A percentile compares a stretch with the other conserved stretches of the same genome.
These are phyloP conservation scores for Ordospora colligata DNA, from an alignment of 371 early-diverging fungal species.

Conservation along the genomic window DNA sequence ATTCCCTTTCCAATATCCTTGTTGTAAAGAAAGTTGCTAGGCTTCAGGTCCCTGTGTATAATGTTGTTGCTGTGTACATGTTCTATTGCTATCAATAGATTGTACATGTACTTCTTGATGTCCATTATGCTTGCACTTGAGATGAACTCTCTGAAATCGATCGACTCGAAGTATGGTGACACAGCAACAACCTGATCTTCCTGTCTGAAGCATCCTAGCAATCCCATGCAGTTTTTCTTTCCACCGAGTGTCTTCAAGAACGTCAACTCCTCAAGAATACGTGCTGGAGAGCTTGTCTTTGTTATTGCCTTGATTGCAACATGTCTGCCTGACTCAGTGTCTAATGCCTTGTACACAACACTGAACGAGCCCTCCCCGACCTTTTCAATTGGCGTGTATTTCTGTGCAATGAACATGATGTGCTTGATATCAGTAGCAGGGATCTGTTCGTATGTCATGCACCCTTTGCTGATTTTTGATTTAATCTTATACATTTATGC, in stretches of 20 bases:
- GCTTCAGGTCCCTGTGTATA: slow-evolving; percentile 84
- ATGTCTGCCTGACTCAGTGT: slow-evolving; percentile 61
- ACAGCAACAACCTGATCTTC: slow-evolving; percentile 74
- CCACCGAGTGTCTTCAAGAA: slow-evolving; percentile 68
- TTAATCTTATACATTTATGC: background rate
- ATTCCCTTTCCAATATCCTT: slow-evolving; percentile 66
- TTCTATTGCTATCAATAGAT: slow-evolving; percentile 67
- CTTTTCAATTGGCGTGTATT: slow-evolving; percentile 29
- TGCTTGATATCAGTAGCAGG: background rate
- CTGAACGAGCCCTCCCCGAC: slow-evolving; percentile 73
- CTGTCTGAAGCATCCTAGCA: slow-evolving; percentile 71
- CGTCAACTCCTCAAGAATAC: slow-evolving; percentile 77
- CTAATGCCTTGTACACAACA: slow-evolving; percentile 78
- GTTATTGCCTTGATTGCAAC: slow-evolving; percentile 85
- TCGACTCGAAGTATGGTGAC: slow-evolving; percentile 74
- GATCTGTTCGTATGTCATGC: background rate
- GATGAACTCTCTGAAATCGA: slow-evolving; percentile 70
- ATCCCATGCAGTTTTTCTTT: slow-evolving; percentile 64
- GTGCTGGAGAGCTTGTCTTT: slow-evolving; percentile 69
- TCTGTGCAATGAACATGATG: background rate
- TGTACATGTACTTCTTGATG: slow-evolving; percentile 70
- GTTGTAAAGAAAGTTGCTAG: slow-evolving; percentile 83
- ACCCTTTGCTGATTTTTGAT: slow-evolving; percentile 8
- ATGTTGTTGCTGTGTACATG: slow-evolving; percentile 61
- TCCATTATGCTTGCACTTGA: slow-evolving; percentile 63